These are phyloP conservation scores for Agaricus subrufescens DNA, from an alignment of 768 basidiomycete species.

Conservation along the genomic window DNA sequence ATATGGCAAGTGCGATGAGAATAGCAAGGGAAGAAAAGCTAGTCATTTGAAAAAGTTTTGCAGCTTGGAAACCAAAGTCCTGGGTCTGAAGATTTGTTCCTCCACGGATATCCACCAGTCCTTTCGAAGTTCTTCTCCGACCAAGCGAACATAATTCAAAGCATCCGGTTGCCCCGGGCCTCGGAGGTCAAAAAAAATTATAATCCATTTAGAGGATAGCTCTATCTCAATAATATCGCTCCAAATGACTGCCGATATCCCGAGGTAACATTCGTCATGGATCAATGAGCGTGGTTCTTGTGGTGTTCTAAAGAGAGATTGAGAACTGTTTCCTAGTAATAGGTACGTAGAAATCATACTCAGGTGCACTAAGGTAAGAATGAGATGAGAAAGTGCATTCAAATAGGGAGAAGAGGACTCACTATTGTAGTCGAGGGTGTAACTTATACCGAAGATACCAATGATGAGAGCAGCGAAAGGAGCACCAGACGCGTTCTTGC, in stretches of 20 bases:
- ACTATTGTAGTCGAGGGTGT: conserved; percentile 90
- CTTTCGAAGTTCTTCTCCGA: background rate
- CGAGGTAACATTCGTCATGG: background rate
- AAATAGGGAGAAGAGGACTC: conserved; percentile 30
- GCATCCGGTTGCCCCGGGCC: background rate
- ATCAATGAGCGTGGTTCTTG: conserved; percentile 82
- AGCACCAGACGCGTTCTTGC: conserved; percentile 76
- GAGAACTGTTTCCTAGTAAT: background rate
- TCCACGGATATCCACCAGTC: background rate
- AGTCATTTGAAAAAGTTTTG: background rate
- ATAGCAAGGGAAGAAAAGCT: background rate
- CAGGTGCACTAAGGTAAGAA: background rate
- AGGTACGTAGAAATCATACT: background rate
- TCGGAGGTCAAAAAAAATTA: background rate
- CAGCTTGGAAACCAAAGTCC: background rate
- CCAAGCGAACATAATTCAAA: background rate
- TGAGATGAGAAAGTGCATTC: background rate
- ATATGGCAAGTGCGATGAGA: background rate
- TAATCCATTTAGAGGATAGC: conserved; percentile 1
- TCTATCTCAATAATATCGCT: background rate
- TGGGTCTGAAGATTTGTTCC: background rate
- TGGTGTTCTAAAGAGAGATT: conserved; percentile 3
- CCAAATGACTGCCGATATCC: background rate
- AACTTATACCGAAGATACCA: conserved; percentile 71
- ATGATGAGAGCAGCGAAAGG: conserved; percentile 63